Base-by-base conservation (phyloP, 2,329 filamentous ascomycete genomes). In the Penicillium sumatraense region DNA sequence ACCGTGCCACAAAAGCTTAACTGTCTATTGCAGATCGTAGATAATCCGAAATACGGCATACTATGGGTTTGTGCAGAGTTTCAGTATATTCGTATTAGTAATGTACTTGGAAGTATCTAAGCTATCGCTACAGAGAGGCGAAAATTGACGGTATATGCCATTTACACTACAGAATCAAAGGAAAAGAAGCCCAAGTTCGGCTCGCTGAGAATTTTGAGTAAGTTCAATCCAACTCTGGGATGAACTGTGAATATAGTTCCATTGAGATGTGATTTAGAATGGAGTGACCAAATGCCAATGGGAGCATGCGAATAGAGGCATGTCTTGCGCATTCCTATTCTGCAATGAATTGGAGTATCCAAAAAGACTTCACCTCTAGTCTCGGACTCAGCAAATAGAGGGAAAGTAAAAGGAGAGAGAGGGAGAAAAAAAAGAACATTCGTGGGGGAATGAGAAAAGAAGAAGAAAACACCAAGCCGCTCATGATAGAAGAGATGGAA, bases 401-500 rank as follows among this genome's bases (percentile, higher is more conserved):
- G n/a, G n/a, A n/a, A n/a, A n/a, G n/a, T n/a, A n/a, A n/a, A n/a
- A n/a, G n/a, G 14, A 35, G 5, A 16, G 20, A 13, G 7, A 54
- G 46, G 21, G 24, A 26, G 26, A 42, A 26, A 24, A 33, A 45
- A 35, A 26, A 47, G 24, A 47, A 46, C 42, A 46, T 46, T 44
- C 40, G 26, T 46, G 26, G 42, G 41, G 42, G 42, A 49, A 50
- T 14, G 36, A 46, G 14, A 44, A 27, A 46, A 49, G 23, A 46
- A 31, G 38, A 50, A 33, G 36, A 50, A 51, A 59, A 51, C 47
- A 61, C 53, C 58, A 63, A 58, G 51, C 48, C 62, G 61, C 59
- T 60, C 51, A 53, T 49, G 54, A 52, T 16, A 47, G 48, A 41
- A 49, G n/a, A 35, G 53, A 35, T 16, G 18, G 48, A 21, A 42